Evolutionary conservation across 306 rosid species (phyloP).

Genomic region (Rosa chinensis): DNA sequence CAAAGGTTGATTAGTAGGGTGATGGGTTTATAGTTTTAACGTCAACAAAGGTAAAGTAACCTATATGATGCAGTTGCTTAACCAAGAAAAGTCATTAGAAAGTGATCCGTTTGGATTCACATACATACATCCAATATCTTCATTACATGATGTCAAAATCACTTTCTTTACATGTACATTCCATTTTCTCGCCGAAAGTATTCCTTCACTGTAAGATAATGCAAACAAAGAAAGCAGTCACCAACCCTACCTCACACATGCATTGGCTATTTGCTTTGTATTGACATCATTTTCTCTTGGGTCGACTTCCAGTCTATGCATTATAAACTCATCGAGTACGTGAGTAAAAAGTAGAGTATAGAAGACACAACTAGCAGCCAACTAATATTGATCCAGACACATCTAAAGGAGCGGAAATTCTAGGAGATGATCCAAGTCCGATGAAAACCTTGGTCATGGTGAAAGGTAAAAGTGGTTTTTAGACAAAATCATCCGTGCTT

Average conservation of each 20-base stretch:
- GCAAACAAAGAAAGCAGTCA: neutral
- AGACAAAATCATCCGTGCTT: conserved; percentile 6
- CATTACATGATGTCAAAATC: neutral
- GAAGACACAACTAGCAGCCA: neutral
- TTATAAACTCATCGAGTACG: neutral
- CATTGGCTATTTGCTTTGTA: neutral
- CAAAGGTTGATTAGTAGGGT: neutral
- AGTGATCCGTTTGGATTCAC: neutral
- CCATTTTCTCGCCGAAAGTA: conserved; percentile 13
- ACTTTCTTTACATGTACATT: neutral
- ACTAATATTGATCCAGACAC: neutral
- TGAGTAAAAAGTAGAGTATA: neutral
- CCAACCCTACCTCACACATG: neutral
- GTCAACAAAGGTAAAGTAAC: neutral
- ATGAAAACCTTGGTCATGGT: neutral
- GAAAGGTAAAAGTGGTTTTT: neutral
- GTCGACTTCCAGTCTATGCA: neutral
- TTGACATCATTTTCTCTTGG: neutral
- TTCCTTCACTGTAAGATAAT: neutral
- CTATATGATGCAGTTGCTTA: neutral
- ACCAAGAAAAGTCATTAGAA: neutral
- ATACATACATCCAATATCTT: neutral
- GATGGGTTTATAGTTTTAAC: neutral
- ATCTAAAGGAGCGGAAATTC: neutral
- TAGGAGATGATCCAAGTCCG: neutral